Evolutionary conservation across 2,329 filamentous ascomycete genomes (phyloP), one percentile per base, ranked within the genome.

Genomic region (Fusarium algeriense): DNA sequence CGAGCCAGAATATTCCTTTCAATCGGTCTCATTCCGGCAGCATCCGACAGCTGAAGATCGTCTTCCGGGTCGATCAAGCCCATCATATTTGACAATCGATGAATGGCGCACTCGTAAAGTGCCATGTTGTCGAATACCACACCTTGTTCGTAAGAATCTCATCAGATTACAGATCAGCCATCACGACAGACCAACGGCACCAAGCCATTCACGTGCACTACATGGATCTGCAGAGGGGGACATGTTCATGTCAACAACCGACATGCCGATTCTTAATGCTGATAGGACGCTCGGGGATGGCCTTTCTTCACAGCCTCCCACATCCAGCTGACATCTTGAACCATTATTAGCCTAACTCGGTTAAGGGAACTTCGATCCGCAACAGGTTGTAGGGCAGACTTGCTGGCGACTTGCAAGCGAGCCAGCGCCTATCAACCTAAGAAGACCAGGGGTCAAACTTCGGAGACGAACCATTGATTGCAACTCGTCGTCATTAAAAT

Each of bases 401-500:
- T 30, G 28, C 28, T 30, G 7, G 28, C 3, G 28, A 10, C 28
- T 30, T 60, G 56, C 40, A 60, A 68, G 55, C 57, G 58, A 59
- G 46, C 48, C 35, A 41, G 67, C 64, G 64, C 49, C 61, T 61
- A 67, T 55, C 41, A 38, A 59, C 40, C 61, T 56, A 54, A 69
- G 52, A 43, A 30, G 45, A 44, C 60, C 73, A 75, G 71, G 69
- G 73, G 56, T 72, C 46, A 35, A 54, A 40, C 54, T 49, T 67
- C n/a, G 48, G 38, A 48, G 53, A 72, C 63, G 63, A 71, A 68
- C 69, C 64, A 75, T 67, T 61, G 57, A 71, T 59, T 69, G 55
- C 71, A 70, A 43, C 65, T 68, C 52, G 57, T 74, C 75, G 70
- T 75, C 74, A 75, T 75, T 53, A 67, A 67, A 50, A 62, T 60